A percentile compares a stretch with the other conserved stretches of the same genome.
These are phyloP conservation scores for Geotrichum candidum DNA, from an alignment of 1,139 yeast species.

Conservation along the genomic window DNA sequence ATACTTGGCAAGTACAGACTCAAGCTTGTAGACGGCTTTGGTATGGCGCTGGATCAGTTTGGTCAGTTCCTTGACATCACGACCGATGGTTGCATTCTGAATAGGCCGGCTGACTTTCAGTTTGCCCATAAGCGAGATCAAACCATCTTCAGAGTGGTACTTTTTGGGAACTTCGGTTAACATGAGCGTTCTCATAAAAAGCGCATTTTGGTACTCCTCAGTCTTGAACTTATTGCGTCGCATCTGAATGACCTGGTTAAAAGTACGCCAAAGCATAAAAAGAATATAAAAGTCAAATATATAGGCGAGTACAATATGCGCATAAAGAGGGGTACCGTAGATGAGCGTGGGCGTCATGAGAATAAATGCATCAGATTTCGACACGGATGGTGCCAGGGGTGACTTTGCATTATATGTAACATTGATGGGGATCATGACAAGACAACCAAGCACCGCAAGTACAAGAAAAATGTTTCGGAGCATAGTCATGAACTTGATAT, in stretches of 20 bases:
- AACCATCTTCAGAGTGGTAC: conserved; percentile 28
- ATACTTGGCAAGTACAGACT: conserved; percentile 33
- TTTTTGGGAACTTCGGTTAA: conserved; percentile 33
- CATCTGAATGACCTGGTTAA: conserved; percentile 28
- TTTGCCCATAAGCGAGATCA: conserved; percentile 23
- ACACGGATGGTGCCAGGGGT: conserved; percentile 22
- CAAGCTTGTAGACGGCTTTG: conserved; percentile 28
- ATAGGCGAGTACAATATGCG: conserved; percentile 37
- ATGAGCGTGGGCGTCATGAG: conserved; percentile 37
- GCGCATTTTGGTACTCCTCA: conserved; percentile 28
- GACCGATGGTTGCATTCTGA: conserved; percentile 34
- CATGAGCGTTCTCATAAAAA: conserved; percentile 35
- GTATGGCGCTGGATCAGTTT: conserved; percentile 29
- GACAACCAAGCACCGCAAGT: conserved; percentile 33
- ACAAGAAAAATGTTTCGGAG: conserved; percentile 32
- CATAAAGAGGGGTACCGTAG: conserved; percentile 31
- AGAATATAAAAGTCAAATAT: conserved; percentile 28
- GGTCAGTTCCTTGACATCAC: conserved; percentile 30
- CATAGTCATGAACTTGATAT: conserved; percentile 34
- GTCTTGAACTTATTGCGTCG: conserved; percentile 29
- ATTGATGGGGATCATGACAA: conserved; percentile 38
- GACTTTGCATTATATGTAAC: conserved; percentile 31
- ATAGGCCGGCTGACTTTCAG: conserved; percentile 22
- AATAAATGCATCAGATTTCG: conserved; percentile 33
- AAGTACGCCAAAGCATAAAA: conserved; percentile 31